Percentiles rank a stretch among this genome's conserved stretches.
Evolutionary conservation across 2,329 filamentous ascomycete genomes (phyloP).

Genomic region (Ophioceras dolichostomum): DNA sequence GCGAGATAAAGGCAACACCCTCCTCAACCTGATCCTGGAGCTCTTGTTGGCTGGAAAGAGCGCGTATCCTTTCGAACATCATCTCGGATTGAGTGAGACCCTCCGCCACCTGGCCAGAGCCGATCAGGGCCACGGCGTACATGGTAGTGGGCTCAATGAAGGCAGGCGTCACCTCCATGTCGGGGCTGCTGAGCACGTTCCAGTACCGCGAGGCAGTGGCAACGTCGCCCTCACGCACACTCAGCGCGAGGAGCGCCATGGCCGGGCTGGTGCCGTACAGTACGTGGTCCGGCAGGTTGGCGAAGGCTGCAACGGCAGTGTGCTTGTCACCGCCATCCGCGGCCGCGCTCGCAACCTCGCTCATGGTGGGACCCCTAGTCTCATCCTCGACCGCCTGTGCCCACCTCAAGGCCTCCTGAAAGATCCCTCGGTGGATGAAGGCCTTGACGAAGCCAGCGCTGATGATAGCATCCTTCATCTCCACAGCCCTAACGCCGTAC

Average conservation of each 20-base stretch:
- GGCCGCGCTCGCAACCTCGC: constrained; percentile 60
- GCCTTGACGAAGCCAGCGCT: constrained; percentile 68
- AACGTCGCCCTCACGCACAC: constrained; percentile 72
- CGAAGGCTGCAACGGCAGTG: constrained; percentile 56
- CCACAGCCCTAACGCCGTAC: constrained; percentile 43
- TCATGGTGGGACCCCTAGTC: constrained; percentile 51
- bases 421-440: constrained; percentile 57
- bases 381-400: constrained; percentile 51
- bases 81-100: constrained; percentile 66
- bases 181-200: constrained; percentile 55
- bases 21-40: constrained; percentile 76
- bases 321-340: constrained; percentile 66
- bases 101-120: constrained; percentile 72
- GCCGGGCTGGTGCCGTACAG: constrained; percentile 44
- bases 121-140: constrained; percentile 81
- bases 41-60: constrained; percentile 40
- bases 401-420: constrained; percentile 62
- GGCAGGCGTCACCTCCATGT: constrained; percentile 44
- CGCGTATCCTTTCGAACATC: constrained; percentile 78
- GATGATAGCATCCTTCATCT: constrained; percentile 61
- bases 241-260: constrained; percentile 76
- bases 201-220: constrained; percentile 69
- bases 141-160: constrained; percentile 84
- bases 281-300: constrained; percentile 40
- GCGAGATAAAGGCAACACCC: constrained; percentile 56